A percentile compares a stretch with the other conserved stretches of the same genome.
These are phyloP conservation scores for Eutrema heterophyllum DNA, from an alignment of 345 rosid genomes.

Conservation along the genomic window DNA sequence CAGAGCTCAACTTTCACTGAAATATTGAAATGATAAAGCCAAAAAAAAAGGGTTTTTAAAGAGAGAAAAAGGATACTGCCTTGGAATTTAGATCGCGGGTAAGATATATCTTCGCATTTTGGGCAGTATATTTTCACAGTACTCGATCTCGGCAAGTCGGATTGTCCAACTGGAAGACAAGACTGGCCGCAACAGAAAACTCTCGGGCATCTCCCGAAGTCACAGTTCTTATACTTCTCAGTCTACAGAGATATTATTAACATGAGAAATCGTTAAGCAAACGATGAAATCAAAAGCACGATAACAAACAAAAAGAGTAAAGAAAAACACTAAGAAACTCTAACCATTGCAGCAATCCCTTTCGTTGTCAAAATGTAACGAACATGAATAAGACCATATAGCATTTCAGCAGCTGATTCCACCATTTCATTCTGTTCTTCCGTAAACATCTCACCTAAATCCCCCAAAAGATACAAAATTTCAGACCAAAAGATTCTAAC, in stretches of 20 bases:
- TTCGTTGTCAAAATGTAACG: slow-evolving; percentile 87
- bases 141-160: slow-evolving; percentile 87
- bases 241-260: slow-evolving; percentile 39
- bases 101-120: slow-evolving; percentile 86
- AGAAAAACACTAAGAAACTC: neutral
- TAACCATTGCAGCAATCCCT: slow-evolving; percentile 94
- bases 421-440: slow-evolving; percentile 97
- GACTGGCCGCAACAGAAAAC: slow-evolving; percentile 96
- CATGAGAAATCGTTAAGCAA: slow-evolving; percentile 8
- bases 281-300: neutral
- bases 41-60: neutral
- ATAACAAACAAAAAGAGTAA: neutral
- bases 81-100: slow-evolving; percentile 95
- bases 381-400: slow-evolving; percentile 91
- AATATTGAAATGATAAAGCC: neutral
- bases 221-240: slow-evolving; percentile 89
- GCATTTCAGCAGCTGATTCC: slow-evolving; percentile 96
- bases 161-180: slow-evolving; percentile 92
- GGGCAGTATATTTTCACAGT: slow-evolving; percentile 92
- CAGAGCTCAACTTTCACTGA: neutral
- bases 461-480: neutral
- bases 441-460: slow-evolving; percentile 87
- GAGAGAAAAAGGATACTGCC: slow-evolving; percentile 62
- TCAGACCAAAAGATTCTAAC: neutral
- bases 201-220: slow-evolving; percentile 96